Evolutionary conservation across 768 basidiomycete species (phyloP).

Genomic region (Rhodosporidiobolus odoratus): DNA sequence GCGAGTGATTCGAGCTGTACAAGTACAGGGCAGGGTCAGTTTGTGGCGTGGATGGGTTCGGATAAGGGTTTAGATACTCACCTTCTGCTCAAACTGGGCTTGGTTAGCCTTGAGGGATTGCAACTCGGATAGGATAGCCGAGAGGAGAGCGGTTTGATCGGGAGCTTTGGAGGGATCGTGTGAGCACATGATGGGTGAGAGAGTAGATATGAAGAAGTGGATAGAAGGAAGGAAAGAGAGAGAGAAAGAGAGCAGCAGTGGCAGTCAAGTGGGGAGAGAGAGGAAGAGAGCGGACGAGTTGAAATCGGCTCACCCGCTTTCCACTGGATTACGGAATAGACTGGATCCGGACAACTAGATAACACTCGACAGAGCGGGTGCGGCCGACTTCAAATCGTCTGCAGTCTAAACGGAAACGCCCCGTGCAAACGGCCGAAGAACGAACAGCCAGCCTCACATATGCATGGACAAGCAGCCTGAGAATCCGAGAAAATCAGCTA

Average conservation of each 20-base stretch:
- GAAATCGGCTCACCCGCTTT: not conserved
- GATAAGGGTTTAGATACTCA: not conserved
- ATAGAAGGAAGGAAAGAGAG: not conserved
- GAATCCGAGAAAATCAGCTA: too few species aligned
- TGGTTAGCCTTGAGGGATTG: constrained; percentile 31
- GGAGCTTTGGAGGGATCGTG: not conserved
- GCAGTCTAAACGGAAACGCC: too few species aligned
- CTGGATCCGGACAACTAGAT: too few species aligned
- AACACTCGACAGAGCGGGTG: too few species aligned
- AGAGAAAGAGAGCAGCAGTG: not conserved
- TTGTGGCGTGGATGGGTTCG: not conserved
- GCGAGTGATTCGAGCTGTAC: constrained; percentile 26
- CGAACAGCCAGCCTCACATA: too few species aligned
- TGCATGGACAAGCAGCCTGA: too few species aligned
- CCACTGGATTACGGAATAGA: too few species aligned
- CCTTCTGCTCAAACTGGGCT: constrained; percentile 28
- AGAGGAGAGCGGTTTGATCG: constrained; percentile 20
- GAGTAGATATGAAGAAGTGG: not conserved
- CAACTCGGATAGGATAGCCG: constrained; percentile 37
- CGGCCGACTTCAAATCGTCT: too few species aligned
- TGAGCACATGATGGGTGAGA: constrained; percentile 7
- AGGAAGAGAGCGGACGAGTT: not conserved
- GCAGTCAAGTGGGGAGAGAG: not conserved
- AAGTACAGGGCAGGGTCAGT: not conserved
- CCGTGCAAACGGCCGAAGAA: too few species aligned